Evolutionary conservation across 257 asterid species (phyloP).

Genomic region (Ehretia macrophylla): DNA sequence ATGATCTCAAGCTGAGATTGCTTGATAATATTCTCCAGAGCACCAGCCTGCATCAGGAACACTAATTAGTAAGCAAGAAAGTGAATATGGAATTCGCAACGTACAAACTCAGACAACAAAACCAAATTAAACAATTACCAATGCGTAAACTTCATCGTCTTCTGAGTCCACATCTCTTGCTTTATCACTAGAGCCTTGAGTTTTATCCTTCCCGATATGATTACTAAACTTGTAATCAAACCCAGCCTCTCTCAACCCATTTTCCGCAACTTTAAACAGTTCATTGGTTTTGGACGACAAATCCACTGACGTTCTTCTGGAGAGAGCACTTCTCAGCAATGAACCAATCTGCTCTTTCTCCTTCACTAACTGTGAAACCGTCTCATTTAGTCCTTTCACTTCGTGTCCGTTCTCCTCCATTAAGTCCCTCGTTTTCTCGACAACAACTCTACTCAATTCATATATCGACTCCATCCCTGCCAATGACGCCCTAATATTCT

Average conservation of each 20-base stretch:
- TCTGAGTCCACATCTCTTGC: constrained; percentile 42
- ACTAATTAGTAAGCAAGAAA: constrained; percentile 21
- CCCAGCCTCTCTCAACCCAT: constrained; percentile 83
- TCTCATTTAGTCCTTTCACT: constrained; percentile 58
- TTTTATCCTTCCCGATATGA: constrained; percentile 26
- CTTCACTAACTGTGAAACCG: constrained; percentile 57
- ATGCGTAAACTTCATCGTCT: constrained; percentile 84
- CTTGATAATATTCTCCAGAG: constrained; percentile 84
- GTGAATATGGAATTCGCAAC: constrained; percentile 4
- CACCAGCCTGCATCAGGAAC: constrained; percentile 62
- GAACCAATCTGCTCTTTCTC: constrained; percentile 96
- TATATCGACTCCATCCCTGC: constrained; percentile 88
- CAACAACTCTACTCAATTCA: constrained; percentile 66
- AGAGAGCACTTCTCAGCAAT: constrained; percentile 76
- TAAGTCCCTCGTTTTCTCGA: constrained; percentile 59
- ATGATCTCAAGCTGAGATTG: constrained; percentile 96
- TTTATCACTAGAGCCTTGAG: constrained; percentile 42
- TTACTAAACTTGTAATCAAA: constrained; percentile 72
- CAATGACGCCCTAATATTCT: constrained; percentile 74
- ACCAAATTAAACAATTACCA: constrained; percentile 41
- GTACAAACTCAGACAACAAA: constrained; percentile 5
- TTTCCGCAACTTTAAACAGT: constrained; percentile 88
- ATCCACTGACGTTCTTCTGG: constrained; percentile 71
- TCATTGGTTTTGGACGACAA: constrained; percentile 75
- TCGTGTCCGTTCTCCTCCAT: constrained; percentile 67